Evolutionary conservation across 2,329 filamentous ascomycete species (phyloP).

Genomic region (Colletotrichum truncatum): DNA sequence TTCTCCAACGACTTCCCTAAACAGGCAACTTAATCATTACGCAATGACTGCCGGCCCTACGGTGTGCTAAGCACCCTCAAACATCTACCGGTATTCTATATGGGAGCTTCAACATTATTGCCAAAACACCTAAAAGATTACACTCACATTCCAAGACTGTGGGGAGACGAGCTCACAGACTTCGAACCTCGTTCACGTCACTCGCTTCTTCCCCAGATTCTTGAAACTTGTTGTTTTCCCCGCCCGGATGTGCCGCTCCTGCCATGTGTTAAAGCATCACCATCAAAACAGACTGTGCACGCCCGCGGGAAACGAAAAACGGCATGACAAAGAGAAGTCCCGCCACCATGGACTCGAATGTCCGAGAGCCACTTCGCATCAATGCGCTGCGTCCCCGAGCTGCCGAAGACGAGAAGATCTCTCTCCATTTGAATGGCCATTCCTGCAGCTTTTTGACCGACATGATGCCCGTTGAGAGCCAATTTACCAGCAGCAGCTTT

Average conservation of each 20-base stretch:
- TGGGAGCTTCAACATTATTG: background rate
- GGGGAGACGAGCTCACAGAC: background rate
- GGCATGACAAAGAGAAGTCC: constrained; percentile 5
- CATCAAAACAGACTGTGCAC: constrained; percentile 17
- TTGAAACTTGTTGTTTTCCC: background rate
- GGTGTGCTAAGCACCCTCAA: background rate
- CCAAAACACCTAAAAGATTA: constrained; percentile 1
- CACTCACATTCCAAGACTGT: background rate
- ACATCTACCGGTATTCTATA: constrained; percentile 3
- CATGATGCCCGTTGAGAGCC: constrained; percentile 22
- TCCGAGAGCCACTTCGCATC: constrained; percentile 22
- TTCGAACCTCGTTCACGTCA: constrained; percentile 17
- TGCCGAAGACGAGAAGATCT: constrained; percentile 8
- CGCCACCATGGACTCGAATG: constrained; percentile 22
- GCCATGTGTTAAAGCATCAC: constrained; percentile 21
- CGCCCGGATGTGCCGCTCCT: constrained; percentile 12
- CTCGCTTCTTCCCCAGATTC: constrained; percentile 19
- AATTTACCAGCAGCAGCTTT: background rate
- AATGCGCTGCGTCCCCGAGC: constrained; percentile 29
- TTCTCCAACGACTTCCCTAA: constrained; percentile 2
- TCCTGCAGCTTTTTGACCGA: constrained; percentile 29
- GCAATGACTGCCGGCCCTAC: background rate
- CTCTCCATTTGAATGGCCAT: constrained; percentile 25
- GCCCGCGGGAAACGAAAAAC: background rate
- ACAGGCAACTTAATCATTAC: background rate